Conservation (phyloP, 441 rosid genomes). For the Gossypium gossypioides region DNA sequence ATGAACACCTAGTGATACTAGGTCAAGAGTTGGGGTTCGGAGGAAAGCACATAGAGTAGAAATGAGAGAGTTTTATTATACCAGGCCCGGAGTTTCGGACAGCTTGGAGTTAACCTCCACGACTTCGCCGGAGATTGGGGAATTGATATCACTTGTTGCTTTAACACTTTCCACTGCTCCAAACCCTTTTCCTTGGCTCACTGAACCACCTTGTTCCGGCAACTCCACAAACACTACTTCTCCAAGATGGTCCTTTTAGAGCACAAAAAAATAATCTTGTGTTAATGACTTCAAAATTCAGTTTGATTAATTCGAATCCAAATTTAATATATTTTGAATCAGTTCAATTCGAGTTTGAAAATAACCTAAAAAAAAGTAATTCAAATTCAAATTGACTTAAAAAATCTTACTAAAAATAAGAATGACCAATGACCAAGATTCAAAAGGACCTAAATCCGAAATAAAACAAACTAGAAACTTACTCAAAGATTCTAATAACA, state of each 20-base stretch:
- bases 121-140: constrained; percentile 80
- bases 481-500: no score
- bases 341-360: no score
- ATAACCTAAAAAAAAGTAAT: no score
- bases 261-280: not conserved
- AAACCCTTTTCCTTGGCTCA: constrained; percentile 49
- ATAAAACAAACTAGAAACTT: no score
- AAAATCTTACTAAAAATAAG: no score
- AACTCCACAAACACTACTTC: constrained; percentile 90
- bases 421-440: no score
- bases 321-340: no score
- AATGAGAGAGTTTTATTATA: constrained; percentile 22
- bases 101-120: constrained; percentile 76
- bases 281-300: not conserved
- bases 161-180: constrained; percentile 96
- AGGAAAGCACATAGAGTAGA: not conserved
- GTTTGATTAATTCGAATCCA: no score
- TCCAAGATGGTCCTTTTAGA: constrained; percentile 68
- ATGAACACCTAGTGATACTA: no score
- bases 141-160: constrained; percentile 80
- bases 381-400: no score
- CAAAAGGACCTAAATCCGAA: no score
- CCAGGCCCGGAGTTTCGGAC: constrained; percentile 60
- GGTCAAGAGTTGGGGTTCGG: no score
- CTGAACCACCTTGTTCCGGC: constrained; percentile 52